phyloP scores from a whole-genome alignment of 257 asterid species.

The Plantago major region DNA sequence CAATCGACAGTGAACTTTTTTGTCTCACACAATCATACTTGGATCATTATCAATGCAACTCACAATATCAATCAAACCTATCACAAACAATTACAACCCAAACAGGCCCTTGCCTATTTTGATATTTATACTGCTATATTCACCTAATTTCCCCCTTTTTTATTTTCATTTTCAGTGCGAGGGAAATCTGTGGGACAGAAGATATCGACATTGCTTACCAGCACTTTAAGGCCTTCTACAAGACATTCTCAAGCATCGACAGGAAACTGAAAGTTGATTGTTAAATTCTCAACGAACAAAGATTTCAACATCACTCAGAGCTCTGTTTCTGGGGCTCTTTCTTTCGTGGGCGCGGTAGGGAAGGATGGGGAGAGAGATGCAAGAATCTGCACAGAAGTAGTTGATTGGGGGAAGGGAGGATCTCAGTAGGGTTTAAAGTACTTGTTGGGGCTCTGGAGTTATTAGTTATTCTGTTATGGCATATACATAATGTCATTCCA shows the following conservation, averaged over 20 bases:
- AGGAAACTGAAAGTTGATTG: constrained; percentile 59
- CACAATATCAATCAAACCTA: too few relatives aligned
- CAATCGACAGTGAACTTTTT: neutral
- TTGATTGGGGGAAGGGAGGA: too few relatives aligned
- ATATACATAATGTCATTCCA: too few relatives aligned
- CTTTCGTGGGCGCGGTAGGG: neutral
- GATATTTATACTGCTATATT: neutral
- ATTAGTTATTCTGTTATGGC: too few relatives aligned
- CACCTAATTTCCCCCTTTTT: neutral
- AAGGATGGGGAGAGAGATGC: neutral
- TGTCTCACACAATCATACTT: too few relatives aligned
- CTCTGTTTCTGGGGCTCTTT: neutral
- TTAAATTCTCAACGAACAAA: constrained; percentile 24
- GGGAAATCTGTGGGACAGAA: constrained; percentile 92
- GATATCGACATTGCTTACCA: constrained; percentile 85
- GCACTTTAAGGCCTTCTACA: constrained; percentile 93
- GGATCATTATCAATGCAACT: too few relatives aligned
- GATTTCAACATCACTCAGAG: constrained; percentile 3
- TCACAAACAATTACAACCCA: too few relatives aligned
- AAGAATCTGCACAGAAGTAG: too few relatives aligned
- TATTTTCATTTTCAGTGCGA: constrained; percentile 47
- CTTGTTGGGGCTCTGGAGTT: too few relatives aligned
- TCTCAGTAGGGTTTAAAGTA: too few relatives aligned
- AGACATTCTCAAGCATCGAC: constrained; percentile 75
- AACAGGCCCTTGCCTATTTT: too few relatives aligned